A percentile compares a stretch with the other conserved stretches of the same genome.
Evolutionary conservation across 2,329 filamentous ascomycete genomes (phyloP).

Genomic region (Mycocentrospora acerina): DNA sequence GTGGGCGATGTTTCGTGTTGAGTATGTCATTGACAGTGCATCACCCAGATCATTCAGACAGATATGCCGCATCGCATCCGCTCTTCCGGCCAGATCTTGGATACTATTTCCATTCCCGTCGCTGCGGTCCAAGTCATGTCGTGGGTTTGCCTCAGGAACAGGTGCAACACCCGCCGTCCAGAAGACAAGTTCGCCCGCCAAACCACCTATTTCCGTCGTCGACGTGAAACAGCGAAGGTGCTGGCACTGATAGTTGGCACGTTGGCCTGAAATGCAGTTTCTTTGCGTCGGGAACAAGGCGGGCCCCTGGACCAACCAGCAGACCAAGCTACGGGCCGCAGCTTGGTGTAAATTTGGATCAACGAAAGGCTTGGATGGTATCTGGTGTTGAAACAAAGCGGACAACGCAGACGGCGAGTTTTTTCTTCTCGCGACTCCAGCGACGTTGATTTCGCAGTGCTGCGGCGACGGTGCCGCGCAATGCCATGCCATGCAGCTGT

Average conservation of each 20-base stretch:
- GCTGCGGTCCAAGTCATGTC: background rate
- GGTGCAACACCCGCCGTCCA: constrained; percentile 7
- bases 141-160: constrained; percentile 7
- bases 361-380: constrained; percentile 13
- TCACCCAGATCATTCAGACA: too few relatives aligned
- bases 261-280: constrained; percentile 11
- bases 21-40: too few relatives aligned
- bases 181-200: constrained; percentile 7
- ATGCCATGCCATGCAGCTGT: too few relatives aligned
- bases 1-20: too few relatives aligned
- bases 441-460: too few relatives aligned
- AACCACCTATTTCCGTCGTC: constrained; percentile 9
- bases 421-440: constrained; percentile 2
- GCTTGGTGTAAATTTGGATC: constrained; percentile 24
- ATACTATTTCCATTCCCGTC: background rate
- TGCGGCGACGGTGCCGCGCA: too few relatives aligned
- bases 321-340: constrained; percentile 8
- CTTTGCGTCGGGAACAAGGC: constrained; percentile 8
- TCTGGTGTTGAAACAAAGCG: too few relatives aligned
- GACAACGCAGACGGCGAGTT: constrained; percentile 15
- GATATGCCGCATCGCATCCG: too few relatives aligned
- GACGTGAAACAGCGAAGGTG: constrained; percentile 15
- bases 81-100: too few relatives aligned
- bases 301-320: constrained; percentile 2
- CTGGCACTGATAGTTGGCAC: constrained; percentile 5